Evolutionary conservation across 129 eudicot genomes (phyloP).

Genomic region (Tagetes erecta): DNA sequence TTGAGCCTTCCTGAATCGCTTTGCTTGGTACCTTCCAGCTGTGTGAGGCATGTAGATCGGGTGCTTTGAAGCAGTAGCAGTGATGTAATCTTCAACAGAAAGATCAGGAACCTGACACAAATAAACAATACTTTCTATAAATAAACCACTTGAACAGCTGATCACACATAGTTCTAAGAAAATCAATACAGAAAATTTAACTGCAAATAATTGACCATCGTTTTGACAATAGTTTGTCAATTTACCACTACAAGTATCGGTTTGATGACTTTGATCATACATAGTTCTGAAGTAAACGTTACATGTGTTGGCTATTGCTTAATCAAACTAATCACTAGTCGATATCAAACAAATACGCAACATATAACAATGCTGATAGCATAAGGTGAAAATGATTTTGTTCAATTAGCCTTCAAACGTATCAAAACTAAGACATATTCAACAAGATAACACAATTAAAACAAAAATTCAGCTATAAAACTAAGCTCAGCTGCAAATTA

Average conservation of each 20-base stretch:
- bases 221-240: neutral
- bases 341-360: too few species aligned
- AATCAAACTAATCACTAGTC: too few species aligned
- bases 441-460: too few species aligned
- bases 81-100: conserved; percentile 53
- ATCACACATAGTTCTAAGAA: neutral
- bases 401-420: too few species aligned
- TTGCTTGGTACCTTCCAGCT: conserved; percentile 69
- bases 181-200: neutral
- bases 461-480: too few species aligned
- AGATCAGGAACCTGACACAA: conserved; percentile 55
- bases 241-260: neutral
- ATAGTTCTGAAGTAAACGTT: too few species aligned
- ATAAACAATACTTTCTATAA: neutral
- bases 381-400: too few species aligned
- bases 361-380: too few species aligned
- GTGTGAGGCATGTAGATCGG: conserved; percentile 70
- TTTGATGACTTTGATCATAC: too few species aligned
- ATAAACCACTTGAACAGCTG: neutral
- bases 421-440: too few species aligned
- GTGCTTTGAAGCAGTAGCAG: conserved; percentile 46
- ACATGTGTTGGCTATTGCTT: too few species aligned
- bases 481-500: too few species aligned
- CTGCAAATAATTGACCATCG: neutral
- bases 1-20: conserved; percentile 76